phyloP scores from a whole-genome alignment of 2,329 filamentous ascomycete species.

The Ophioceras dolichostomum region DNA sequence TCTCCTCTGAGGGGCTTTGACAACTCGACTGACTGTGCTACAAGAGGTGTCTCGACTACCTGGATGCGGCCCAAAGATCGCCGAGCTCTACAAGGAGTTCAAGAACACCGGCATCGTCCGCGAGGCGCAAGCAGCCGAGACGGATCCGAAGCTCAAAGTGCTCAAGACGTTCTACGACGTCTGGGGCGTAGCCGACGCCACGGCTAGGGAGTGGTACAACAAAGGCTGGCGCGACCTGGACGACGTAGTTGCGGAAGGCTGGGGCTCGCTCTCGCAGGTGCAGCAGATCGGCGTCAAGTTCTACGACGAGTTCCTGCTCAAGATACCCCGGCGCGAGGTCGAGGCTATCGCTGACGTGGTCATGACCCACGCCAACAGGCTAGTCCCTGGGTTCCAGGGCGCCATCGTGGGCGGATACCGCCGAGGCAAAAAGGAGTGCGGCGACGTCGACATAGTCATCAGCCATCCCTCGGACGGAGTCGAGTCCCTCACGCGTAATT shows the following conservation, averaged over 20 bases:
- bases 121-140: constrained; percentile 51
- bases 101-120: constrained; percentile 43
- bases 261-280: constrained; percentile 59
- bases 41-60: constrained; percentile 49
- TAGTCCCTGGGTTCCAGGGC: constrained; percentile 44
- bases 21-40: constrained; percentile 3
- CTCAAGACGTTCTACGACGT: constrained; percentile 69
- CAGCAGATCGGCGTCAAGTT: constrained; percentile 94
- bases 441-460: constrained; percentile 80
- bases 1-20: not conserved
- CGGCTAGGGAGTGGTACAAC: constrained; percentile 69
- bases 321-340: constrained; percentile 63
- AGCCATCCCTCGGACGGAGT: constrained; percentile 70
- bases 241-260: constrained; percentile 74
- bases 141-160: constrained; percentile 50
- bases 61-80: constrained; percentile 72
- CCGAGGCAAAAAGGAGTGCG: constrained; percentile 58
- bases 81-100: constrained; percentile 67
- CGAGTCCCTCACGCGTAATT: constrained; percentile 51
- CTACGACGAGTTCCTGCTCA: constrained; percentile 69
- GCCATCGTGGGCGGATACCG: constrained; percentile 70
- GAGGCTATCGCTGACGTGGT: constrained; percentile 55
- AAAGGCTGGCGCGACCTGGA: constrained; percentile 75
- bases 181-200: constrained; percentile 82
- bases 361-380: constrained; percentile 50